Conservation (phyloP, 768 basidiomycete species). For the Trametes maxima region DNA sequence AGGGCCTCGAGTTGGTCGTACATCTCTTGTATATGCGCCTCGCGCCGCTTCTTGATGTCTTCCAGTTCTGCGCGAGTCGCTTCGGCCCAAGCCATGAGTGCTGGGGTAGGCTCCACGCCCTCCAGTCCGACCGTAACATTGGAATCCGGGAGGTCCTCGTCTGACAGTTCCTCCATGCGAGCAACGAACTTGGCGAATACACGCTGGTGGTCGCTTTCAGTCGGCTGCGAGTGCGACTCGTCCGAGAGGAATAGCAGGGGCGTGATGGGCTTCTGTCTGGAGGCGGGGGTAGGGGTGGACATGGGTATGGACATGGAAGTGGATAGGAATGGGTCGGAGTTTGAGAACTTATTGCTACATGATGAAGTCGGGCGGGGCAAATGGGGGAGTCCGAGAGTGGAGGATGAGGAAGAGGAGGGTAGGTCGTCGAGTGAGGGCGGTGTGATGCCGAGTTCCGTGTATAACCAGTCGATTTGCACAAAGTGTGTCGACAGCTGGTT, state of each 20-base stretch:
- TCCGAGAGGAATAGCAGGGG: conserved; percentile 43
- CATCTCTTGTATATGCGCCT: conserved; percentile 86
- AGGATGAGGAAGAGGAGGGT: conserved; percentile 37
- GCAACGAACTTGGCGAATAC: conserved; percentile 66
- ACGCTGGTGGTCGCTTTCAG: conserved; percentile 53
- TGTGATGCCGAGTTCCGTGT: conserved; percentile 77
- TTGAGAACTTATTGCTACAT: conserved; percentile 29
- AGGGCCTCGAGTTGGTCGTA: conserved; percentile 92
- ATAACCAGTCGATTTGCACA: conserved; percentile 79
- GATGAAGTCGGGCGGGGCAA: conserved; percentile 37
- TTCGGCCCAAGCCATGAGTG: conserved; percentile 74
- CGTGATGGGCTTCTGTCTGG: conserved; percentile 26
- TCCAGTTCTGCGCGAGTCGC: conserved; percentile 60
- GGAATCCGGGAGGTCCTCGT: conserved; percentile 45
- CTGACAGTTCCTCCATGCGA: conserved; percentile 59
- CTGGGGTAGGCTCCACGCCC: conserved; percentile 75
- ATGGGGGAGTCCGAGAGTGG: conserved; percentile 31
- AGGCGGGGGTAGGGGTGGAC: conserved; percentile 40
- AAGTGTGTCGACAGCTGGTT: conserved; percentile 63
- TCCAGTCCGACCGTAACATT: conserved; percentile 57
- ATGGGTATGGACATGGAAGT: conserved; percentile 31
- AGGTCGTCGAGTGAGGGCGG: conserved; percentile 58
- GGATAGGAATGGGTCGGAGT: conserved; percentile 42
- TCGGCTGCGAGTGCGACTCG: conserved; percentile 3
- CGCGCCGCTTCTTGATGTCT: conserved; percentile 72